Evolutionary conservation across 2,329 filamentous ascomycete genomes (phyloP).

Genomic region (Alternaria burnsii): DNA sequence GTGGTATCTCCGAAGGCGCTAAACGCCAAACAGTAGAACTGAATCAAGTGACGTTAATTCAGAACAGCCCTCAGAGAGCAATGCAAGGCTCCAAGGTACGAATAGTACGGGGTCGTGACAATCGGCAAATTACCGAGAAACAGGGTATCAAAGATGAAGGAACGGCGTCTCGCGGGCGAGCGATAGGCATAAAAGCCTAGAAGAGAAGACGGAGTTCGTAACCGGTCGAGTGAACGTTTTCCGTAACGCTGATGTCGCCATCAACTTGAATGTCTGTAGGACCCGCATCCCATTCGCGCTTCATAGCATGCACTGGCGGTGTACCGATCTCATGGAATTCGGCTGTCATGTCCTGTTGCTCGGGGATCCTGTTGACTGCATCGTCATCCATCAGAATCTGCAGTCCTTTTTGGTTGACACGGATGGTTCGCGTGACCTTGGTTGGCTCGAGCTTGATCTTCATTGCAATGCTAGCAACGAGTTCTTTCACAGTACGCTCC

Average conservation of each 20-base stretch:
- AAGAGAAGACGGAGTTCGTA: slow-evolving; percentile 61
- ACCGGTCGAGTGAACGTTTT: slow-evolving; percentile 56
- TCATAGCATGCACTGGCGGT: slow-evolving; percentile 55
- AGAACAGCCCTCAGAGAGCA: slow-evolving; percentile 21
- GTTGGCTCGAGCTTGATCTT: slow-evolving; percentile 84
- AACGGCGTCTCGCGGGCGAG: slow-evolving; percentile 10
- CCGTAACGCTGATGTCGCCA: slow-evolving; percentile 55
- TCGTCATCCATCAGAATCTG: slow-evolving; percentile 92
- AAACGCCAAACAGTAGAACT: slow-evolving; percentile 31
- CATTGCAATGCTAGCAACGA: slow-evolving; percentile 74
- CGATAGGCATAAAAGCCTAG: slow-evolving; percentile 33
- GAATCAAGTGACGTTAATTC: slow-evolving; percentile 18
- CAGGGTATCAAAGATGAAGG: slow-evolving; percentile 19
- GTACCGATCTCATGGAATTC: slow-evolving; percentile 71
- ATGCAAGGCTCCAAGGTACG: slow-evolving; percentile 31
- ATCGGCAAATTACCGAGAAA: slow-evolving; percentile 30
- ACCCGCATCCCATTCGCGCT: slow-evolving; percentile 63
- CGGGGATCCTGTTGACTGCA: slow-evolving; percentile 80
- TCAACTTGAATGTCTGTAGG: slow-evolving; percentile 59
- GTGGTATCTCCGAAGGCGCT: slow-evolving; percentile 41
- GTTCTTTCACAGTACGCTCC: slow-evolving; percentile 76
- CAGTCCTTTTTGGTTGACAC: slow-evolving; percentile 75
- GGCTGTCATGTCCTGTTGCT: slow-evolving; percentile 88
- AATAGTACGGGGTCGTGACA: slow-evolving; percentile 47
- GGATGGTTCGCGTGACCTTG: slow-evolving; percentile 75